Percentiles rank a stretch among this genome's conserved stretches.
These are phyloP conservation scores for Vinca minor DNA, from an alignment of 257 asterid species.

Conservation along the genomic window DNA sequence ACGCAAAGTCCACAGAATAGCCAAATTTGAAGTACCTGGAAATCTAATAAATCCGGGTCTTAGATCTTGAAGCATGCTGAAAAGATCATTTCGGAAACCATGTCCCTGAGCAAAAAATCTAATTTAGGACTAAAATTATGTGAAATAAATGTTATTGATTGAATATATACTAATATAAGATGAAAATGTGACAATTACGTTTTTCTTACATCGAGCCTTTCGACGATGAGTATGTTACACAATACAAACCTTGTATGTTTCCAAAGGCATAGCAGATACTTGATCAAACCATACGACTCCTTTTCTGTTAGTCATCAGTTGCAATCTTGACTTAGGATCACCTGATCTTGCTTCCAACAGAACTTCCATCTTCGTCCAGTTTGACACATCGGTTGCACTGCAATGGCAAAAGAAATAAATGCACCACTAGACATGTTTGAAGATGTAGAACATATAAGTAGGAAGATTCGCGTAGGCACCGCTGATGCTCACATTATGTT, in stretches of 20 bases:
- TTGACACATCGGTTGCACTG: conserved; percentile 54
- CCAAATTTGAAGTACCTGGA: conserved; percentile 53
- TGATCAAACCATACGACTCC: conserved; percentile 96
- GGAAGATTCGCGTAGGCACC: conserved; percentile 5
- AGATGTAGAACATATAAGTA: conserved; percentile 4
- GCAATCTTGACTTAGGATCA: conserved; percentile 68
- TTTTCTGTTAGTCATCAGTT: conserved; percentile 55
- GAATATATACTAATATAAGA: neutral
- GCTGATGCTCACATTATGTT: conserved; percentile 46
- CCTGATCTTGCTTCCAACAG: conserved; percentile 53
- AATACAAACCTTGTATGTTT: conserved; percentile 65
- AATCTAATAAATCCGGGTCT: conserved; percentile 79
- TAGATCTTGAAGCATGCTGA: conserved; percentile 59
- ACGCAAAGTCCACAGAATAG: neutral
- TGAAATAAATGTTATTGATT: conserved; percentile 1
- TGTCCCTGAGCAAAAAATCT: conserved; percentile 75
- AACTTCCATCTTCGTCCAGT: conserved; percentile 72
- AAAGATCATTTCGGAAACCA: conserved; percentile 88
- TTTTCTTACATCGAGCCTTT: too few species aligned
- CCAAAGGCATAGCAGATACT: conserved; percentile 88
- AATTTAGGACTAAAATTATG: too few species aligned
- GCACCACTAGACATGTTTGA: conserved; percentile 11
- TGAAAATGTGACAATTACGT: too few species aligned
- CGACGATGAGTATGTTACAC: neutral
- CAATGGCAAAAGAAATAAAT: conserved; percentile 19